Conservation (phyloP, 2,329 filamentous ascomycete species). For the Colletotrichum plurivorum region DNA sequence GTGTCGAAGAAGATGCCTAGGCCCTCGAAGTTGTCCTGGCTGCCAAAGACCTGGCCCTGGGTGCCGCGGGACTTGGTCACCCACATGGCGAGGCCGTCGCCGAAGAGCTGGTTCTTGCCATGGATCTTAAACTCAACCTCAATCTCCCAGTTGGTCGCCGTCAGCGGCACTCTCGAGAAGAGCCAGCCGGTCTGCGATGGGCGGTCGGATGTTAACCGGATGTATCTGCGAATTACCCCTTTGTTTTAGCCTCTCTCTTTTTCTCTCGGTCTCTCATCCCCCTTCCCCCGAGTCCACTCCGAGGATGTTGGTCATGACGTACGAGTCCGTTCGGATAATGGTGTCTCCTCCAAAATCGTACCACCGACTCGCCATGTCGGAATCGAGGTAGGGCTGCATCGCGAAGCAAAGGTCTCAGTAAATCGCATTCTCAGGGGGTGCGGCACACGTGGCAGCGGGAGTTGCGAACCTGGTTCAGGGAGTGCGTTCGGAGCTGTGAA, state of each 20-base stretch:
- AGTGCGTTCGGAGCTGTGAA: conserved; percentile 86
- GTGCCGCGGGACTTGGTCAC: conserved; percentile 92
- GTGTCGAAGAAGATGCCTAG: conserved; percentile 97
- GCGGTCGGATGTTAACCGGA: conserved; percentile 91
- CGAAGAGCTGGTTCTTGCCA: conserved; percentile 90
- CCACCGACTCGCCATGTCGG: conserved; percentile 98
- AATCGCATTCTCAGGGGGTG: conserved; percentile 23
- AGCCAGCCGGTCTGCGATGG: conserved; percentile 94
- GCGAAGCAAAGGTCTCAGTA: conserved; percentile 40
- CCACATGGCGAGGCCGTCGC: conserved; percentile 98
- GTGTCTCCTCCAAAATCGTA: conserved; percentile 99
- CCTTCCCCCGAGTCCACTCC: not conserved
- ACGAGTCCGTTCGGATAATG: conserved; percentile 81
- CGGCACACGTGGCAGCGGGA: conserved; percentile 9
- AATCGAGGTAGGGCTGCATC: conserved; percentile 91
- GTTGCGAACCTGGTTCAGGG: conserved; percentile 75
- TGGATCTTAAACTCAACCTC: conserved; percentile 96
- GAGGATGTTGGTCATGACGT: conserved; percentile 50
- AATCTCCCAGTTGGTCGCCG: conserved; percentile 99
- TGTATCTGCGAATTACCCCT: conserved; percentile 72
- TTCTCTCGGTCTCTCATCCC: not conserved
- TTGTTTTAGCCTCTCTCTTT: conserved; percentile 43
- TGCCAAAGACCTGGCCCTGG: conserved; percentile 88
- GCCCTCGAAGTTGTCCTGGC: conserved; percentile 90
- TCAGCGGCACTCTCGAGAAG: conserved; percentile 93